These are phyloP conservation scores for Fusarium mexicanum DNA, from an alignment of 2,329 filamentous ascomycete genomes.

Conservation along the genomic window DNA sequence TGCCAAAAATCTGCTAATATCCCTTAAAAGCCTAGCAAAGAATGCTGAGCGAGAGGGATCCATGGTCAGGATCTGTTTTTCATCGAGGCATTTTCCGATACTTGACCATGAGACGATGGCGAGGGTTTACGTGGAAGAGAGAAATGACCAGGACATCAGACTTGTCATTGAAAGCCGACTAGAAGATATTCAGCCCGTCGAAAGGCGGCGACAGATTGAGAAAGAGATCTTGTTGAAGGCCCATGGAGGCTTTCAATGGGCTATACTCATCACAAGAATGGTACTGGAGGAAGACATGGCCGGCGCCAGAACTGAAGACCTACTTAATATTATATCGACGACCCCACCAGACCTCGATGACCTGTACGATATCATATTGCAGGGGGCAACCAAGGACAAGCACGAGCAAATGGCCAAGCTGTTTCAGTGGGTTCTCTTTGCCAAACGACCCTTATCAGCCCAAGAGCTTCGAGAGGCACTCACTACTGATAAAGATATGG, in stretches of 20 bases:
- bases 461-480: background rate
- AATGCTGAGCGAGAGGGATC: background rate
- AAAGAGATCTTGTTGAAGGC: background rate
- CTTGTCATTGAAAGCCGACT: background rate
- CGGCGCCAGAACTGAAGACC: background rate
- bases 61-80: background rate
- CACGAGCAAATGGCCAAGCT: background rate
- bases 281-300: background rate
- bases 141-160: background rate
- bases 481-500: background rate
- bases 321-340: background rate
- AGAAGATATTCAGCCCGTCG: rapidly evolving
- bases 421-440: background rate
- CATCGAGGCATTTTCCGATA: background rate
- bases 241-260: background rate
- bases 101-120: background rate
- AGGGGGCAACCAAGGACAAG: rapidly evolving
- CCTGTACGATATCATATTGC: background rate
- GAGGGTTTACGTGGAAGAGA: background rate
- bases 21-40: background rate
- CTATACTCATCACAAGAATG: background rate
- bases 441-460: background rate
- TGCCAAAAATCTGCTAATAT: background rate
- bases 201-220: background rate
- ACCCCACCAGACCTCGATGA: background rate